phyloP scores from a whole-genome alignment of 2,329 filamentous ascomycete genomes.

The Botrytis fabae region DNA sequence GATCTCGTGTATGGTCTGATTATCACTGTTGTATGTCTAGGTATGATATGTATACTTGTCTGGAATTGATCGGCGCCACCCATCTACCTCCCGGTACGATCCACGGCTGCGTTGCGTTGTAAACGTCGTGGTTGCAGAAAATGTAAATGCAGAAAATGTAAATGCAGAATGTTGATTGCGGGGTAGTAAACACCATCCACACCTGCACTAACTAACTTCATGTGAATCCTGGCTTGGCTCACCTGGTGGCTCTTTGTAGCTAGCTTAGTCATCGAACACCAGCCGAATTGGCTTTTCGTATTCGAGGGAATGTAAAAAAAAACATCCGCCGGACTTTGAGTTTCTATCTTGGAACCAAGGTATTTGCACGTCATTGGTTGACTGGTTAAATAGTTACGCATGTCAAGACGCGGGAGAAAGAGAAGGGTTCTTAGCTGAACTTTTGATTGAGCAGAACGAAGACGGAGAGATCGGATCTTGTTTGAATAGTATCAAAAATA shows the following conservation, averaged over 20 bases:
- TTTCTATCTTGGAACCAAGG: too few relatives aligned
- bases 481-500: background rate
- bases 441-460: background rate
- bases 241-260: too few relatives aligned
- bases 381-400: too few relatives aligned
- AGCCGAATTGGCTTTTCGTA: too few relatives aligned
- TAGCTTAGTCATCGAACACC: too few relatives aligned
- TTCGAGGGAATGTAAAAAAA: too few relatives aligned
- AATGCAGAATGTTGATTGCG: background rate
- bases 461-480: background rate
- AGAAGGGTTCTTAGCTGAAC: background rate
- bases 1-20: background rate
- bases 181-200: background rate
- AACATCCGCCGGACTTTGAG: too few relatives aligned
- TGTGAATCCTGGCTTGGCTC: too few relatives aligned
- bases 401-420: too few relatives aligned
- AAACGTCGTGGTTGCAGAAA: background rate
- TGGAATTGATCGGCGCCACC: background rate
- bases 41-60: background rate
- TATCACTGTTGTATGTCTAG: rapidly evolving
- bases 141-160: background rate
- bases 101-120: background rate
- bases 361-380: too few relatives aligned
- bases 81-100: background rate
- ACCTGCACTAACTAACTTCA: too few relatives aligned